Evolutionary conservation across 2,329 filamentous ascomycete genomes (phyloP).

Genomic region (Aureobasidium sp.): DNA sequence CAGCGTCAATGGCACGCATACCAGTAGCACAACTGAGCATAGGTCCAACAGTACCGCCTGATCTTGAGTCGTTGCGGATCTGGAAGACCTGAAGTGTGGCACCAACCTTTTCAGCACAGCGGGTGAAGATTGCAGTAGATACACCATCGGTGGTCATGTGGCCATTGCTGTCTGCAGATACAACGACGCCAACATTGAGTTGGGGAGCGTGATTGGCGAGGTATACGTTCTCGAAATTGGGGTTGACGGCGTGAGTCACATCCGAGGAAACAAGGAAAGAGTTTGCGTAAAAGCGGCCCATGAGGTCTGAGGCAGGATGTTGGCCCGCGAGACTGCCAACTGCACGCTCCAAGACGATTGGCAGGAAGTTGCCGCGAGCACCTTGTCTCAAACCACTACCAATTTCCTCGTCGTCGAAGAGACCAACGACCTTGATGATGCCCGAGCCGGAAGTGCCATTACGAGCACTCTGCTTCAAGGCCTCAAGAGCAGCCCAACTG

Average conservation of each 20-base stretch:
- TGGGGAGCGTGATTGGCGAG: slow-evolving; percentile 78
- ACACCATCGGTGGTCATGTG: slow-evolving; percentile 95
- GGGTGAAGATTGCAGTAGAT: slow-evolving; percentile 70
- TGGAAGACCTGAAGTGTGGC: slow-evolving; percentile 79
- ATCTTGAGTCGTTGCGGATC: slow-evolving; percentile 85
- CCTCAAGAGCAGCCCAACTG: slow-evolving; percentile 84
- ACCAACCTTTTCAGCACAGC: slow-evolving; percentile 67
- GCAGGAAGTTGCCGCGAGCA: slow-evolving; percentile 81
- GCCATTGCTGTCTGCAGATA: slow-evolving; percentile 79
- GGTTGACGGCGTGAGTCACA: slow-evolving; percentile 89
- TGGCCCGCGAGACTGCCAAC: slow-evolving; percentile 57
- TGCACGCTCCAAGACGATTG: slow-evolving; percentile 70
- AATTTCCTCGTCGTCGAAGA: slow-evolving; percentile 97
- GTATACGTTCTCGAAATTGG: slow-evolving; percentile 82
- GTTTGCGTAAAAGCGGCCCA: slow-evolving; percentile 80
- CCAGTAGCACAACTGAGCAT: slow-evolving; percentile 77
- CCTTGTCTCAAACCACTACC: slow-evolving; percentile 86
- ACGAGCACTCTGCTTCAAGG: slow-evolving; percentile 56
- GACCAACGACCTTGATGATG: slow-evolving; percentile 79
- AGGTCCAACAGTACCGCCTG: slow-evolving; percentile 91
- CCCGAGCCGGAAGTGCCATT: slow-evolving; percentile 51
- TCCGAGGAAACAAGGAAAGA: slow-evolving; percentile 90
- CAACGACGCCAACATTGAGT: slow-evolving; percentile 77
- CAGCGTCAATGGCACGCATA: slow-evolving; percentile 76
- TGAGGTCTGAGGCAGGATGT: slow-evolving; percentile 44